These are phyloP conservation scores for Beta macrorhiza DNA, from an alignment of 179 eudicot species.

Conservation along the genomic window DNA sequence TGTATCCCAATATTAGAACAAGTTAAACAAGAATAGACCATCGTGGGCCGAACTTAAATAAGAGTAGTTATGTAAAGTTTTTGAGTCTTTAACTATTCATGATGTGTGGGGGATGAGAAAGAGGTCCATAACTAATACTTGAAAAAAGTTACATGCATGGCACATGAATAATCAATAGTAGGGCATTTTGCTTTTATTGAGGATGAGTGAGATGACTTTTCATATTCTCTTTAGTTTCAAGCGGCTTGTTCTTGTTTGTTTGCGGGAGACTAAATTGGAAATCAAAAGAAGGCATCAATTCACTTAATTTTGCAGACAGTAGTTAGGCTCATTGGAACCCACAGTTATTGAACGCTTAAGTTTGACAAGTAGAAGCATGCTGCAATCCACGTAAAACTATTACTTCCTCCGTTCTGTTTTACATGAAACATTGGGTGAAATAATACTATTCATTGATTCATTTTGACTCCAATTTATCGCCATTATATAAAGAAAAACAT, in stretches of 20 bases:
- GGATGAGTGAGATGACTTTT: neutral
- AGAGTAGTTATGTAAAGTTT: neutral
- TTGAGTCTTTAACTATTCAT: neutral
- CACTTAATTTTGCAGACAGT: neutral
- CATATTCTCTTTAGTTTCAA: neutral
- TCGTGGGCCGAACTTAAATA: neutral
- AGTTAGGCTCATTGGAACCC: slow-evolving; percentile 14
- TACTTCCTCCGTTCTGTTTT: no score
- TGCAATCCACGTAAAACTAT: no score
- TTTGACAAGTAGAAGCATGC: neutral
- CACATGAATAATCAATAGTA: slow-evolving; percentile 9
- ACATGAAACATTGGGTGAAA: no score
- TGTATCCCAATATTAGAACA: neutral
- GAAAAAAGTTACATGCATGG: neutral
- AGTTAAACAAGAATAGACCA: neutral
- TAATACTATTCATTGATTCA: no score
- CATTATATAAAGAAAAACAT: no score
- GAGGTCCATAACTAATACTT: neutral
- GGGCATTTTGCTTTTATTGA: neutral
- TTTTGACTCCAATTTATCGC: no score
- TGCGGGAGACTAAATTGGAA: neutral
- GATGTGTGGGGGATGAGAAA: neutral
- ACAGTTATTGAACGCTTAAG: neutral
- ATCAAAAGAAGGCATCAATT: neutral
- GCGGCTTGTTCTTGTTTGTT: neutral